Conservation (phyloP, 345 rosid genomes). For the Mercurialis annua region DNA sequence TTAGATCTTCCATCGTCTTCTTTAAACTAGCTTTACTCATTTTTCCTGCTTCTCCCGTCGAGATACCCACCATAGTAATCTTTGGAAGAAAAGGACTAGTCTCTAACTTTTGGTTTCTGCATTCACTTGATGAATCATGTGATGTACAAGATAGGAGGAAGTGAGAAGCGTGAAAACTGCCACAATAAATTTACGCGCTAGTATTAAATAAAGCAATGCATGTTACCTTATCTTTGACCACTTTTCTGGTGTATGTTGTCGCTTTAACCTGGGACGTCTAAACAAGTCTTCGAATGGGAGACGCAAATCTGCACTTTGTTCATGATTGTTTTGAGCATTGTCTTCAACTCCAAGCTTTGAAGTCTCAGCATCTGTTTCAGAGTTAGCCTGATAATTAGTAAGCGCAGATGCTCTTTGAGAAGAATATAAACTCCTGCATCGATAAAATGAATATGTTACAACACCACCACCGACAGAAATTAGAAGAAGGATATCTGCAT, state of each 20-base stretch:
- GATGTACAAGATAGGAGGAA: constrained; percentile 27
- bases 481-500: no score
- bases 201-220: neutral
- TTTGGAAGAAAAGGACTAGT: constrained; percentile 85
- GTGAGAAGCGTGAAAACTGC: constrained; percentile 3
- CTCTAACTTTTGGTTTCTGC: constrained; percentile 35
- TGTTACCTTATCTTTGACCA: constrained; percentile 41
- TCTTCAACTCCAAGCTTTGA: constrained; percentile 38
- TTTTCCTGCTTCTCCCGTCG: constrained; percentile 73
- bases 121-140: constrained; percentile 28
- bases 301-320: constrained; percentile 40
- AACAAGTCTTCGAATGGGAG: constrained; percentile 71
- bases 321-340: constrained; percentile 24
- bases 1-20: constrained; percentile 79
- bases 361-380: constrained; percentile 29
- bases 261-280: constrained; percentile 43
- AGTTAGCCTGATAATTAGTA: constrained; percentile 33
- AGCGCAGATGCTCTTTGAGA: constrained; percentile 55
- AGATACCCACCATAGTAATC: constrained; percentile 95
- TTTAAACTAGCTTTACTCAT: constrained; percentile 74
- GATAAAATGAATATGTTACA: constrained; percentile 5
- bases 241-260: constrained; percentile 27
- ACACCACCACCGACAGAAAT: neutral
- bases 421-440: constrained; percentile 69
- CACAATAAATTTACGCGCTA: constrained; percentile 2